These are phyloP conservation scores for Auricularia auricula-judae DNA, from an alignment of 768 basidiomycete genomes.

Conservation along the genomic window DNA sequence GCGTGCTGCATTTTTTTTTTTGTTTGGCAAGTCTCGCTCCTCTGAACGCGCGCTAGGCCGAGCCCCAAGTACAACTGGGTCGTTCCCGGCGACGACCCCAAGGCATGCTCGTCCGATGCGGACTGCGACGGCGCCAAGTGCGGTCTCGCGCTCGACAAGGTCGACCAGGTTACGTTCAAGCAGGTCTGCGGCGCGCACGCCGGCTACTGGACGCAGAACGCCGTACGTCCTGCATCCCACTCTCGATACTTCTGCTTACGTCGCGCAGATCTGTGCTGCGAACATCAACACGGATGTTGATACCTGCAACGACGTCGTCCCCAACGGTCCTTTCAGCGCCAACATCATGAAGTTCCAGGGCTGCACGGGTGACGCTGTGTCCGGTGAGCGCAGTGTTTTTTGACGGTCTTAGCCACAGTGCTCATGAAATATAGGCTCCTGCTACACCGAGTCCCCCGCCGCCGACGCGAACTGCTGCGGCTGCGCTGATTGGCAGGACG, in stretches of 20 bases:
- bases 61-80: slow-evolving; percentile 6
- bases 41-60: not conserved
- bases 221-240: not conserved
- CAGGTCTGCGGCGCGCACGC: slow-evolving; percentile 5
- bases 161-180: slow-evolving; percentile 1
- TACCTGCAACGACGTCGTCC: not conserved
- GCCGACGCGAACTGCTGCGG: slow-evolving; percentile 7
- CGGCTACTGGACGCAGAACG: slow-evolving; percentile 8
- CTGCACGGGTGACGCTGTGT: slow-evolving; percentile 1
- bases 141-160: slow-evolving; percentile 4
- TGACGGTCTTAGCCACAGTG: too few relatives aligned
- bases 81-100: not conserved
- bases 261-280: slow-evolving; percentile 2
- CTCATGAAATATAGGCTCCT: not conserved
- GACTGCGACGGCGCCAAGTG: slow-evolving; percentile 4
- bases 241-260: not conserved
- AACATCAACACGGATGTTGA: slow-evolving; percentile 2
- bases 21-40: not conserved
- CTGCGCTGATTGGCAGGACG: slow-evolving; percentile 5
- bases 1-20: not conserved
- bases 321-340: slow-evolving; percentile 5
- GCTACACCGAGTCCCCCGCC: slow-evolving; percentile 2
- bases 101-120: slow-evolving; percentile 2
- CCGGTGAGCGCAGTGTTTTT: not conserved
- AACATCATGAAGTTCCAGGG: slow-evolving; percentile 6